phyloP scores from a whole-genome alignment of 306 rosid genomes.

The Fragaria iinumae region DNA sequence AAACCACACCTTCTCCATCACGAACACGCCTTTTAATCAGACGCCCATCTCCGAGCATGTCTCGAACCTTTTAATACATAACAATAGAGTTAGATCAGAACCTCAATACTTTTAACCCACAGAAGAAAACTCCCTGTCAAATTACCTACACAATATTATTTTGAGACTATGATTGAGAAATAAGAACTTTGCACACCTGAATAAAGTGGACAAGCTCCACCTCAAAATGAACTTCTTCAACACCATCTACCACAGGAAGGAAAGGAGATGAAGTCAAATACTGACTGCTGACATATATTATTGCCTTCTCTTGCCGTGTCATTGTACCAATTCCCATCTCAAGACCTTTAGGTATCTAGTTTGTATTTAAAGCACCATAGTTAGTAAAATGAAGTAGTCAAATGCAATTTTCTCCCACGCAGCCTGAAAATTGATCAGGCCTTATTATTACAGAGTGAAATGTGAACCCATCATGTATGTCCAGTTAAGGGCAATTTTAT shows the following conservation, averaged over 20 bases:
- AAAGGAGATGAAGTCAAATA: conserved; percentile 73
- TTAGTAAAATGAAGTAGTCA: background rate
- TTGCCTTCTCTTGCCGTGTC: conserved; percentile 85
- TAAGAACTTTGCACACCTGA: conserved; percentile 61
- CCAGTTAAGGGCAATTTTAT: background rate
- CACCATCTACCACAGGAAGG: conserved; percentile 58
- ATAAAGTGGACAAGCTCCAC: conserved; percentile 91
- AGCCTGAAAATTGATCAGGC: background rate
- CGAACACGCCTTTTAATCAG: conserved; percentile 78
- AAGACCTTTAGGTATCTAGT: conserved; percentile 93
- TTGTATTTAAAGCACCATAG: conserved; percentile 15
- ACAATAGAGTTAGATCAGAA: conserved; percentile 26
- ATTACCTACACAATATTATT: background rate
- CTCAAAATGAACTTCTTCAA: conserved; percentile 81
- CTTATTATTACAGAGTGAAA: background rate
- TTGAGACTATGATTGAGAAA: conserved; percentile 9
- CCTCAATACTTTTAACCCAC: background rate
- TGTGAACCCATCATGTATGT: background rate
- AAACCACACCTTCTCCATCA: conserved; percentile 82
- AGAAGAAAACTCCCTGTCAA: conserved; percentile 3
- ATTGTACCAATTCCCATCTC: conserved; percentile 95
- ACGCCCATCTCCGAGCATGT: conserved; percentile 98
- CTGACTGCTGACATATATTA: conserved; percentile 63
- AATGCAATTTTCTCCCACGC: background rate
- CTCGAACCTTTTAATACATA: conserved; percentile 69